phyloP scores from a whole-genome alignment of 2,329 filamentous ascomycete species.

The Alternaria alternata region DNA sequence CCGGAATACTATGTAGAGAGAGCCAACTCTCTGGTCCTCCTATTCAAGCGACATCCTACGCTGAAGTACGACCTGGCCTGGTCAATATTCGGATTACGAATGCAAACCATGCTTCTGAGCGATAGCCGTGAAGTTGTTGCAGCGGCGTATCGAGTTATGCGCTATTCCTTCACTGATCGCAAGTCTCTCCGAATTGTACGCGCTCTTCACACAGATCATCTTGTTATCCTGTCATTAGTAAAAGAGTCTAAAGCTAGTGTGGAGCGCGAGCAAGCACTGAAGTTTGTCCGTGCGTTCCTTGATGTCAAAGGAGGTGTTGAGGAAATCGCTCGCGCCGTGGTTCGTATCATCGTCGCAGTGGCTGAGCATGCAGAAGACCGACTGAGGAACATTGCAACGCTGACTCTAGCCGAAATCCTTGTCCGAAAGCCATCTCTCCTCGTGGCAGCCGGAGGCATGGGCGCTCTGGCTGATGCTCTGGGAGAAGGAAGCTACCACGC shows the following conservation, averaged over 20 bases:
- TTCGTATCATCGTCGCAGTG: slow-evolving; percentile 88
- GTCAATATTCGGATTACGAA: slow-evolving; percentile 90
- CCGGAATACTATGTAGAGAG: slow-evolving; percentile 95
- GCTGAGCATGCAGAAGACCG: slow-evolving; percentile 88
- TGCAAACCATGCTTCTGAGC: slow-evolving; percentile 95
- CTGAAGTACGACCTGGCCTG: slow-evolving; percentile 97
- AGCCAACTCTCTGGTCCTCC: slow-evolving; percentile 89
- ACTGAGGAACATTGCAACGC: slow-evolving; percentile 85
- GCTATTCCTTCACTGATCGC: slow-evolving; percentile 93
- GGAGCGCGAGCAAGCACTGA: slow-evolving; percentile 94
- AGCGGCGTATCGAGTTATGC: slow-evolving; percentile 89
- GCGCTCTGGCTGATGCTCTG: slow-evolving; percentile 88
- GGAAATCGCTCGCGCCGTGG: slow-evolving; percentile 86
- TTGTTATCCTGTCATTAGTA: slow-evolving; percentile 89
- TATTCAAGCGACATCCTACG: slow-evolving; percentile 93
- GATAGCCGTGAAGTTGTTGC: slow-evolving; percentile 96
- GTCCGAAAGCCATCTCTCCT: slow-evolving; percentile 84
- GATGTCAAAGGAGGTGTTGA: slow-evolving; percentile 92
- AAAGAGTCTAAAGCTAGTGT: slow-evolving; percentile 98
- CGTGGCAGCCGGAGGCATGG: slow-evolving; percentile 83
- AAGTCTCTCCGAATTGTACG: slow-evolving; percentile 89
- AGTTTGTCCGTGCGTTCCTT: slow-evolving; percentile 93
- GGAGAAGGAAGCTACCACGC: slow-evolving; percentile 91
- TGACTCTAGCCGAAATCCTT: slow-evolving; percentile 91
- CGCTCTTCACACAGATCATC: slow-evolving; percentile 85